Percentiles rank a stretch among this genome's conserved stretches.
phyloP scores from a whole-genome alignment of 2,329 filamentous ascomycete species.

The Fusarium falciforme region DNA sequence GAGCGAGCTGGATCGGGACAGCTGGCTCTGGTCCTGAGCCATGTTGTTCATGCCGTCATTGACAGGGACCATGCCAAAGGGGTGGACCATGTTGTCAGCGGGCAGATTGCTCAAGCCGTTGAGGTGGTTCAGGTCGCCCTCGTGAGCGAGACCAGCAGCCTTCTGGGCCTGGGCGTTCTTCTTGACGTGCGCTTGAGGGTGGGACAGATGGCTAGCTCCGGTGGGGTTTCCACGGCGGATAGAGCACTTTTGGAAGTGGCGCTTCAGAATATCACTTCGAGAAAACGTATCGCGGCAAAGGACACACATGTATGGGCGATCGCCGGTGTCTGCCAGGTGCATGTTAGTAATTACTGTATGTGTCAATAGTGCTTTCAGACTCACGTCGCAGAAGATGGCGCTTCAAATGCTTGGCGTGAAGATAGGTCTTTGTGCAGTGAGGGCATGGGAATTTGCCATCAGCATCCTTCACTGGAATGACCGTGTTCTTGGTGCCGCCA shows the following conservation, averaged over 20 bases:
- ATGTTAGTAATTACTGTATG: slow-evolving; percentile 42
- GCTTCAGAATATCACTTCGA: slow-evolving; percentile 96
- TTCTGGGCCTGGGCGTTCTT: slow-evolving; percentile 75
- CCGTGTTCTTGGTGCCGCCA: slow-evolving; percentile 78
- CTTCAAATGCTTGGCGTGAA: slow-evolving; percentile 97
- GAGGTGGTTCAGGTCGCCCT: slow-evolving; percentile 69
- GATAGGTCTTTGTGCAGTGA: slow-evolving; percentile 97
- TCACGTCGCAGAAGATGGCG: slow-evolving; percentile 95
- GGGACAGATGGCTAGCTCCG: slow-evolving; percentile 92
- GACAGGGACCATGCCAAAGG: slow-evolving; percentile 67
- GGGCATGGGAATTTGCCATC: slow-evolving; percentile 98
- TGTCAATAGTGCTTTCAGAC: slow-evolving; percentile 57
- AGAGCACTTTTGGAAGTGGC: slow-evolving; percentile 99
- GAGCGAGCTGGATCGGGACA: slow-evolving; percentile 71
- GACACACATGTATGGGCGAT: slow-evolving; percentile 98
- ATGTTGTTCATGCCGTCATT: slow-evolving; percentile 70
- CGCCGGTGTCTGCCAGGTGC: slow-evolving; percentile 81
- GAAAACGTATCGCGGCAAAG: slow-evolving; percentile 98
- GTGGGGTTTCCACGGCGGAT: slow-evolving; percentile 96
- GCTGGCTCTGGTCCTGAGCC: slow-evolving; percentile 69
- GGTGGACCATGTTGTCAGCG: slow-evolving; percentile 67
- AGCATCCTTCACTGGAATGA: slow-evolving; percentile 93
- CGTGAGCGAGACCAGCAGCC: slow-evolving; percentile 61
- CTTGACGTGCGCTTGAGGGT: slow-evolving; percentile 90
- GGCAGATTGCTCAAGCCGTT: slow-evolving; percentile 70